Evolutionary conservation across 2,329 filamentous ascomycete species (phyloP).

Genomic region (Colletotrichum aenigma): DNA sequence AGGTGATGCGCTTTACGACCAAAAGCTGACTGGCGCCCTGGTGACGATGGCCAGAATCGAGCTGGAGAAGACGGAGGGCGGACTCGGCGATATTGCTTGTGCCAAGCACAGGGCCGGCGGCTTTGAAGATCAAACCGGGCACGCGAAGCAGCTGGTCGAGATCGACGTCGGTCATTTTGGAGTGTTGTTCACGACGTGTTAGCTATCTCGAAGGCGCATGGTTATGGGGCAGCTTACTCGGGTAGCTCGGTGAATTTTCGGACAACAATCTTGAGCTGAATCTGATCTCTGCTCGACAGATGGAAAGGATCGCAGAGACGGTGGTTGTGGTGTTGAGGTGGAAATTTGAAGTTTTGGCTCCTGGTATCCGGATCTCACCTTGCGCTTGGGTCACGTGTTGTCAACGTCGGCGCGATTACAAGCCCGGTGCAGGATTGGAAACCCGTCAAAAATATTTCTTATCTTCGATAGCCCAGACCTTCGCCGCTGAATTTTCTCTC

Average conservation of each 20-base stretch:
- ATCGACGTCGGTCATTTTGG: neutral
- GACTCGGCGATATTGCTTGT: too few species aligned
- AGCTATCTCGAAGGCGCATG: neutral
- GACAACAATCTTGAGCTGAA: neutral
- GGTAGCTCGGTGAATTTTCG: neutral
- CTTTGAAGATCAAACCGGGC: neutral
- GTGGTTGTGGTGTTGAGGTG: neutral
- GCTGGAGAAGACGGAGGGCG: neutral
- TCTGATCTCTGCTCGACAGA: neutral
- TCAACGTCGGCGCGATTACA: neutral
- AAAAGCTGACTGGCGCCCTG: neutral
- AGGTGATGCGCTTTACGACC: neutral
- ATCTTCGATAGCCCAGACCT: neutral
- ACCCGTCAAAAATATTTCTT: neutral
- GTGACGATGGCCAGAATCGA: neutral
- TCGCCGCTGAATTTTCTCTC: neutral
- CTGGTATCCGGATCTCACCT: neutral
- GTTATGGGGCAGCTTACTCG: neutral
- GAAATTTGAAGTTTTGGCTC: neutral
- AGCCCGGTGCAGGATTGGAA: neutral
- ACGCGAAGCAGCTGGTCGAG: neutral
- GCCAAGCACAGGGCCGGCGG: neutral
- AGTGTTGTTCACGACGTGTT: neutral
- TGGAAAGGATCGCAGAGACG: neutral
- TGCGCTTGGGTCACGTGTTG: neutral